phyloP scores from a whole-genome alignment of 257 asterid species.

The Salvia rosmarinus region DNA sequence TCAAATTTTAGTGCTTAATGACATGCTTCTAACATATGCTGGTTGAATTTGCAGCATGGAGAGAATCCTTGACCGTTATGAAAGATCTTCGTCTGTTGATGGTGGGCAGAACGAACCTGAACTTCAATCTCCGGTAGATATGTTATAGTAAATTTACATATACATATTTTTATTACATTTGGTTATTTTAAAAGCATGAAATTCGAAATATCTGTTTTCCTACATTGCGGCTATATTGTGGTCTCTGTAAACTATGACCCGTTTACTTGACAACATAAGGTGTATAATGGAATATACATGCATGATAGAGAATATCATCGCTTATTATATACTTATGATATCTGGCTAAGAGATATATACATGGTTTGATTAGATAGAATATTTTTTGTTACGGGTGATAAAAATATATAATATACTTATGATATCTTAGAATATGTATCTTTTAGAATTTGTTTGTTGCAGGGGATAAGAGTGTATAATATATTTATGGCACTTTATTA shows the following conservation, averaged over 20 bases:
- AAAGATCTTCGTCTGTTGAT: slow-evolving; percentile 64
- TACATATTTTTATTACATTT: not conserved
- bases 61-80: slow-evolving; percentile 79
- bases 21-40: not conserved
- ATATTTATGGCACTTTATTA: no score
- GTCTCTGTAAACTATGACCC: not conserved
- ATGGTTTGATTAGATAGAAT: no score
- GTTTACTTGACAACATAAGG: no score
- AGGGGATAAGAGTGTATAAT: no score
- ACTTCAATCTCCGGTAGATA: slow-evolving; percentile 56
- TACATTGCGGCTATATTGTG: not conserved
- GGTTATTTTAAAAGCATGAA: not conserved
- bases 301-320: no score
- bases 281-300: no score
- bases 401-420: no score
- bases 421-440: no score
- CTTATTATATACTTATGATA: no score
- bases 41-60: slow-evolving; percentile 65
- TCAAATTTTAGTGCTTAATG: not conserved
- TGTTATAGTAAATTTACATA: not conserved
- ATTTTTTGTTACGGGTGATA: no score
- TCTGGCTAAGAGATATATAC: no score
- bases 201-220: not conserved
- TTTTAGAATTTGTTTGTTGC: no score
- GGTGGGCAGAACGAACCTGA: slow-evolving; percentile 53